Base-by-base conservation (phyloP, 495 filamentous ascomycete species). In the Massariosphaeria phaeospora region DNA sequence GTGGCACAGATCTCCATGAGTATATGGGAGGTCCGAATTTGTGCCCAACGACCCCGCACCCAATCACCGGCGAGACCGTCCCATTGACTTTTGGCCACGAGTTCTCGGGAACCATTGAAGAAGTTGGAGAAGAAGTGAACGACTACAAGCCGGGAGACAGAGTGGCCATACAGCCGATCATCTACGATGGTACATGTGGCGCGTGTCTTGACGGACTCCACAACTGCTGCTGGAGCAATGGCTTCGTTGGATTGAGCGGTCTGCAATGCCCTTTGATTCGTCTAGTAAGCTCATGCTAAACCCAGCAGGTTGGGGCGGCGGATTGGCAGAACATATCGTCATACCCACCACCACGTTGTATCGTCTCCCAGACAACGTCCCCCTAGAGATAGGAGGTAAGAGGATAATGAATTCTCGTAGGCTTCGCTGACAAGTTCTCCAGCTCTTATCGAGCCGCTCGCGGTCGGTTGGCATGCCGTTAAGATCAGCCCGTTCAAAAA, bases 401-500 rank as follows among this genome's bases (percentile, higher is more conserved):
- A 58, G n/a, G 8, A 24, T 21, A 13, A 21, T 39, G 0, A n/a
- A 20, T 15, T 35, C 21, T 27, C 12, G 35, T 15, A 17, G 10
- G n/a, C 15, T 15, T 35, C 34, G 17, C 12, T 23, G 3, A 39
- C 6, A 4, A 38, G 33, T 9, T 35, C 29, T 24, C 5, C 63
- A 70, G 79, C 81, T 2, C 67, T 82, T 15, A 67, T 84, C 38
- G 82, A 86, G 51, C 83, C 83, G 0, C 68, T 85, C 0, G 69
- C 79, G 9, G 82, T 85, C 3, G 83, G 74, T 47, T 85, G 81
- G 81, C 81, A 85, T 64, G 80, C 80, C n/a, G 76, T 85, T 34
- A 76, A 75, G 15, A 64, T 73, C 36, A 76, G 73, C 13, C 71
- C 75, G 0, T 72, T 81, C 59, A 74, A 81, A 48, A 51, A 64